Conservation (phyloP, 2,329 filamentous ascomycete genomes). For the Pleurostoma richardsiae region DNA sequence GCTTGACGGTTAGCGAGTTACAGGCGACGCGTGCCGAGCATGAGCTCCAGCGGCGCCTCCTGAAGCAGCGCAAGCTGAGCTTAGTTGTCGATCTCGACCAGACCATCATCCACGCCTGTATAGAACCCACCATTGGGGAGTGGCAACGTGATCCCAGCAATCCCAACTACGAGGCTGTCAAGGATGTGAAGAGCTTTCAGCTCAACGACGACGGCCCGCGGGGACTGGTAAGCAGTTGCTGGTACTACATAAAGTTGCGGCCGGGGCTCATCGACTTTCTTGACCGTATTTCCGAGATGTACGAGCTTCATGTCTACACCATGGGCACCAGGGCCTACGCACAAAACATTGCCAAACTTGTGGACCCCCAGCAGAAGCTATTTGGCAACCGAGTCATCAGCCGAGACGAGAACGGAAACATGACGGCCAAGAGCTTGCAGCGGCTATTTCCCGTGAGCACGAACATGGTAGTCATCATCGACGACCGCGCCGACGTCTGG, state of each 20-base stretch:
- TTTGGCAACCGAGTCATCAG: constrained; percentile 95
- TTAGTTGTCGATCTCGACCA: constrained; percentile 96
- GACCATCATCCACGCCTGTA: constrained; percentile 96
- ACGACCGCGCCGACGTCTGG: constrained; percentile 96
- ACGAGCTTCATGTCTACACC: constrained; percentile 96
- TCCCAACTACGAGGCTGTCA: constrained; percentile 86
- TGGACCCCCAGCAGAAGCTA: constrained; percentile 82
- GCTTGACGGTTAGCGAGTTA: constrained; percentile 75
- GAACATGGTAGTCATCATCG: constrained; percentile 98
- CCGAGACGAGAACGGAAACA: constrained; percentile 91
- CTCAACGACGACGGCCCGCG: constrained; percentile 78
- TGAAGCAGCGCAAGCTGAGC: constrained; percentile 78
- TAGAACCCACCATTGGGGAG: constrained; percentile 92
- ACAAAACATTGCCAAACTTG: constrained; percentile 82
- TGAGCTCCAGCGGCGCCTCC: constrained; percentile 76
- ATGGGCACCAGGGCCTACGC: constrained; percentile 99
- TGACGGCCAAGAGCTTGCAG: constrained; percentile 84
- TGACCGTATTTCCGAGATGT: constrained; percentile 69
- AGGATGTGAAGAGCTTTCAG: constrained; percentile 84
- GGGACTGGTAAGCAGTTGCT: constrained; percentile 66
- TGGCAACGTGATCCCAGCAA: constrained; percentile 88
- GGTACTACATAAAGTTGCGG: constrained; percentile 97
- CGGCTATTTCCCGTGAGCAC: constrained; percentile 93
- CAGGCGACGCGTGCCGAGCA: constrained; percentile 81
- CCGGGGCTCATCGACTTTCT: constrained; percentile 82